Base-by-base conservation (phyloP, 371 early-diverging fungal species). In the Actinomortierella wolfii region DNA sequence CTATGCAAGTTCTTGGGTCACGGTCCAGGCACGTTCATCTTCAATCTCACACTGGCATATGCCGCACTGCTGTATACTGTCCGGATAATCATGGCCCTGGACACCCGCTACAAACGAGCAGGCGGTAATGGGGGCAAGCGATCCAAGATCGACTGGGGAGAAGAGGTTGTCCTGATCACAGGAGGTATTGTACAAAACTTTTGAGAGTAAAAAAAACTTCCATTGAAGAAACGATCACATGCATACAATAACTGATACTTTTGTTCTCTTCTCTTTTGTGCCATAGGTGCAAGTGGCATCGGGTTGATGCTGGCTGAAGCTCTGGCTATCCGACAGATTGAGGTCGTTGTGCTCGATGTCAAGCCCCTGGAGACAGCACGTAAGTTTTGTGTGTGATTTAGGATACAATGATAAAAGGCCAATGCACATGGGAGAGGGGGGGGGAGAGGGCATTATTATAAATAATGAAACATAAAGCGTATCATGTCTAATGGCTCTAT, bases 111-210 rank as follows among this genome's bases (percentile, higher is more conserved):
- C 11, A 65, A 71, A 23, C 61, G 71, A 18, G 25, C 24, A 15
- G 65, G 55, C 21, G 71, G 73, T 40, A 61, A 54, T 23, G 61
- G 61, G 3, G n/a, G 29, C 29, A 61, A 29, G 15, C 24, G 41
- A 21, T 3, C 0, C 20, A 60, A 56, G 26, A 34, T 77, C n/a
- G 75, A 81, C 56, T 86, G 86, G 86, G 68, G 71, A 24, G 68
- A 79, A 5, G 84, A 84, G 57, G 63, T 82, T 34, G 83, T 86
- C 4, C 51, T 86, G 58, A 75, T 86, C 44, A 86, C 84, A 42
- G 86, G 86, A 60, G 86, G 85, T 82, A 43, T 24, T 50, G 43
- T 25, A 13, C 29, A 43, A 28, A 41, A 21, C 34, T 28, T 50
- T 41, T 39, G 46, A 40, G 28, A 42, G 3, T 26, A 41, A 21